Evolutionary conservation across 139 green algal species (phyloP), one percentile per base, ranked within the genome.

Genomic region (Chlamydomonas eustigma): DNA sequence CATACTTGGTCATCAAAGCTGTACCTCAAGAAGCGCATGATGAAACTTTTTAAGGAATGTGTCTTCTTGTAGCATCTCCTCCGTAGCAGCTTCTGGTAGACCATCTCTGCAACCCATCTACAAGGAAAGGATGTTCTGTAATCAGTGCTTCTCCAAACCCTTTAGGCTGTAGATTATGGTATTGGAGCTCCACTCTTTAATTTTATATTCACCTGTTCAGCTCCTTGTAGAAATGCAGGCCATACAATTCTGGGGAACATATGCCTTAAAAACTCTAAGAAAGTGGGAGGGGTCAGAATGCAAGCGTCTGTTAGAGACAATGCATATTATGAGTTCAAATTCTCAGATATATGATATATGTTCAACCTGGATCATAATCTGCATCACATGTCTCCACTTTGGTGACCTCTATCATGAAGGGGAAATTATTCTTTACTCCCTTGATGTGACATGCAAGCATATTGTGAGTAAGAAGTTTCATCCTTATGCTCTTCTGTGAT

Each of bases 391-490:
- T 81, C 75, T 92, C 88, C 2, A 94, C 76, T 64, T 93, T 80
- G 2, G 37, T 79, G 1, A 89, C 93, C 70, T 98, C 91, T 33
- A 99, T 97, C 2, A 93, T 88, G 8, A 99, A 88, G 0, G 95
- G 95, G 72, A 94, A 99, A 1, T 92, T 90, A 35, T 98, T 96
- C 44, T 88, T 91, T 2, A 98, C 91, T 18, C 92, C 91, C 77
- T 96, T 97, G 51, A 98, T 95, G 80, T 97, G 92, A 80, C 93
- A 98, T 4, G 88, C 80, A 36, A 99, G 90, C 87, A 99, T 95
- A 84, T 99, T 99, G 80, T 99, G 96, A 32, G 92, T 97, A 1
- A 99, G 79, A 4, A 99, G 89, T 88, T 96, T 97, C 96, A 99
- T 79, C 33, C 32, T 79, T 79, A 33, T n/a, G 58, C 25, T 22